Evolutionary conservation across 106 monocot genomes (phyloP), one percentile per base, ranked within the genome.

Genomic region (Hemerocallis citrina): DNA sequence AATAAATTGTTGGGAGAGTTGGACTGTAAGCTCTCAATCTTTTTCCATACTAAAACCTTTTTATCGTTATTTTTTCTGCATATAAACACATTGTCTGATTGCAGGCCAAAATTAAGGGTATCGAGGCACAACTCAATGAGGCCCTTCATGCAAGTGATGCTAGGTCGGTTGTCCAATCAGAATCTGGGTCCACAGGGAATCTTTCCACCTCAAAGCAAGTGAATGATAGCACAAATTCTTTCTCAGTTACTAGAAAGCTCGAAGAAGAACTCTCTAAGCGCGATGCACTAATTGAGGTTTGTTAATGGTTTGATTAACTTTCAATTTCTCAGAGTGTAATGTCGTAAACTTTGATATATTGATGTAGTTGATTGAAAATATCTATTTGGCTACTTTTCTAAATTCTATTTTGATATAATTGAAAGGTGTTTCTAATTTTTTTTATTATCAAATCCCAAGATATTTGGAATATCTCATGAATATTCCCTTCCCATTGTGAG

Each of bases 281-380:
- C 15, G 96, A 98, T 75, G 82, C 91, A 39, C 66, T 98, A 57
- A 98, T 98, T 72, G 88, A 98, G 96, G 96, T 98, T 59, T 62
- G 61, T 31, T 52, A n/a, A 55, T 17, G 17, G 15, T n/a, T 34
- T 14, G 55, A 22, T 17, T 54, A 0, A 29, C 2, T 61, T 63
- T 50, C 16, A 14, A 31, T 54, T 54, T 54, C 14, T 10, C 31
- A 54, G n/a, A 31, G 54, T 54, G 10, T 54, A 32, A 12, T 52
- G 13, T 49, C 48, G 2, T 32, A 54, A 32, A 54, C n/a, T n/a
- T n/a, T n/a, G n/a, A n/a, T n/a, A n/a, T n/a, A n/a, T n/a, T n/a
- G n/a, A n/a, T n/a, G n/a, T n/a, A n/a, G n/a, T n/a, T n/a, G n/a
- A n/a, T n/a, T n/a, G n/a, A n/a, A n/a, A n/a, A n/a, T n/a, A n/a